Evolutionary conservation across 192 early-diverging fungal genomes (phyloP), one percentile per base, ranked within the genome.

Genomic region (Coemansia sp.): DNA sequence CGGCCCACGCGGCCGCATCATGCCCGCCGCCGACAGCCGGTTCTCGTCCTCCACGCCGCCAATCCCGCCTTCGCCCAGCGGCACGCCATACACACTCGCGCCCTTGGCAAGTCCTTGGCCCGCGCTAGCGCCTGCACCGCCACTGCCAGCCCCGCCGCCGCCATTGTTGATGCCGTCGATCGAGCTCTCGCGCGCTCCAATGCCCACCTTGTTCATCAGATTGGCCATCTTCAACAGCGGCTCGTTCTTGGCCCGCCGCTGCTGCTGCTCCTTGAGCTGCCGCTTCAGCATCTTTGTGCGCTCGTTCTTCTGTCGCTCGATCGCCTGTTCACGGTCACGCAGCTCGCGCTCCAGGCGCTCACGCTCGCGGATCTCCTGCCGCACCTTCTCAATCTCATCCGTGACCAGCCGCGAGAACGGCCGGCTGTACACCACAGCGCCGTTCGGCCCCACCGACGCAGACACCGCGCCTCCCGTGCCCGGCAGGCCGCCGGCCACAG

Each of bases 311-410:
- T 77, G 80, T 21, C 80, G 70, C 56, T 75, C 70, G 24, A 73
- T 70, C 1, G 69, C 72, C 43, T 66, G 64, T 58, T 75, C 76
- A 22, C 68, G 65, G 24, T 87, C 85, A 18, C 84, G 80, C 60
- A 86, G 74, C 56, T 87, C 86, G 42, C 79, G 72, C 33, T 84
- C 84, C 12, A 91, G 65, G n/a, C 82, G 69, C 24, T 88, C 87
- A 32, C 80, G 82, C 62, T 89, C 88, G 22, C 86, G 87, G 25
- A 81, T 80, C 58, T 89, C 89, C 18, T 83, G 82, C 45, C 83
- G 83, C 7, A 83, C 48, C 50, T 88, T 88, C 27, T 89, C 86
- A 4, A 82, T 66, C 48, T 91, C 88, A 16, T 84, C 78, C 0
- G 68, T 62, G 9, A 91, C 77, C 23, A 89, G 57, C 5, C 76